Evolutionary conservation across 2,329 filamentous ascomycete species (phyloP).

Genomic region (Aspergillus sp.): DNA sequence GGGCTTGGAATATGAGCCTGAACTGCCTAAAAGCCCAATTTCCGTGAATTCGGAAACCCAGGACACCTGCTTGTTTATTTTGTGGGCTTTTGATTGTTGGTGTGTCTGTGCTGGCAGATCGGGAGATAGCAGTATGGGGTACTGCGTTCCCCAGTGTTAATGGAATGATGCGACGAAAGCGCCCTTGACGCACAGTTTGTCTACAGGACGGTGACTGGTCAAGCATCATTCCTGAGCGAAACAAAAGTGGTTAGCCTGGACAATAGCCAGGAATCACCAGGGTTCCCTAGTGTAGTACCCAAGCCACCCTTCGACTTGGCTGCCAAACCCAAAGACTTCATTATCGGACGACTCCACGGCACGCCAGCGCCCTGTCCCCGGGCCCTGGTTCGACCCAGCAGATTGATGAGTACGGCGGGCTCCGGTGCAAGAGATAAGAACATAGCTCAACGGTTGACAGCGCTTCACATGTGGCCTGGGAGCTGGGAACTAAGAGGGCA

Average conservation of each 20-base stretch:
- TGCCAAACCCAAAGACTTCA: neutral
- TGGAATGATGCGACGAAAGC: neutral
- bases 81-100: neutral
- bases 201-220: neutral
- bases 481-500: neutral
- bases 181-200: slow-evolving; percentile 9
- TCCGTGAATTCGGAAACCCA: neutral
- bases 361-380: neutral
- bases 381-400: neutral
- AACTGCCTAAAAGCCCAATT: neutral
- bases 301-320: slow-evolving; percentile 4
- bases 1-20: neutral
- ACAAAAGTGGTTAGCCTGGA: neutral
- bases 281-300: neutral
- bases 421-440: slow-evolving; percentile 1
- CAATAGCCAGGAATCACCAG: neutral
- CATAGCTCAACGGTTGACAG: neutral
- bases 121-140: neutral
- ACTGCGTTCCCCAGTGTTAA: neutral
- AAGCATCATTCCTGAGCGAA: neutral
- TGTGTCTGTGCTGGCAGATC: neutral
- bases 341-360: neutral
- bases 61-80: neutral
- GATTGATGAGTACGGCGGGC: neutral
- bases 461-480: neutral